Percentiles rank a stretch among this genome's conserved stretches.
phyloP scores from a whole-genome alignment of 2,329 filamentous ascomycete genomes.

The Pyrenochaeta sp. region DNA sequence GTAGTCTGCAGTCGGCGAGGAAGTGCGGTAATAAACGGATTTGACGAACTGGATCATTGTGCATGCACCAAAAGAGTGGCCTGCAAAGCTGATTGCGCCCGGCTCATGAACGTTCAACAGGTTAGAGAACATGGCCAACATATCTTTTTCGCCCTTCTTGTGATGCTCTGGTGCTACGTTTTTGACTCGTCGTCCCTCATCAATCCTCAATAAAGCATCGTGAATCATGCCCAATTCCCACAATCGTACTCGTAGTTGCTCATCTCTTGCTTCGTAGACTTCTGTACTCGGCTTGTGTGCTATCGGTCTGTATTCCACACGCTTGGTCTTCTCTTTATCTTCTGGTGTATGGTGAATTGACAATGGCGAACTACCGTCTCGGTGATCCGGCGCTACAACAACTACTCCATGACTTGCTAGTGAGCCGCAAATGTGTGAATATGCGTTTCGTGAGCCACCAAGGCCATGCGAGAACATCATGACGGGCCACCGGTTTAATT shows the following conservation, averaged over 20 bases:
- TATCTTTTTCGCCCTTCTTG: constrained; percentile 48
- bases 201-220: constrained; percentile 72
- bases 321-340: constrained; percentile 49
- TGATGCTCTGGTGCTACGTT: constrained; percentile 56
- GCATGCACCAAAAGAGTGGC: constrained; percentile 83
- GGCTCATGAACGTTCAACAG: constrained; percentile 73
- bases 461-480: constrained; percentile 88
- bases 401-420: constrained; percentile 83
- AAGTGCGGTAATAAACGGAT: constrained; percentile 73
- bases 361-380: constrained; percentile 82
- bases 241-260: constrained; percentile 75
- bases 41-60: constrained; percentile 81
- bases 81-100: constrained; percentile 76
- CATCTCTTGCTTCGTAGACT: constrained; percentile 72
- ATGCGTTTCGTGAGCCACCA: constrained; percentile 81
- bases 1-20: constrained; percentile 56
- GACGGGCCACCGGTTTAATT: constrained; percentile 74
- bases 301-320: constrained; percentile 56
- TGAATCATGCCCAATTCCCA: constrained; percentile 81
- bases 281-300: constrained; percentile 71
- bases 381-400: constrained; percentile 82
- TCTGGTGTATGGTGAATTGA: constrained; percentile 71
- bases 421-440: constrained; percentile 82
- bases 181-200: constrained; percentile 60
- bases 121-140: constrained; percentile 68